phyloP scores from a whole-genome alignment of 1,284 basidiomycete genomes.

The Neonothopanus nambi region DNA sequence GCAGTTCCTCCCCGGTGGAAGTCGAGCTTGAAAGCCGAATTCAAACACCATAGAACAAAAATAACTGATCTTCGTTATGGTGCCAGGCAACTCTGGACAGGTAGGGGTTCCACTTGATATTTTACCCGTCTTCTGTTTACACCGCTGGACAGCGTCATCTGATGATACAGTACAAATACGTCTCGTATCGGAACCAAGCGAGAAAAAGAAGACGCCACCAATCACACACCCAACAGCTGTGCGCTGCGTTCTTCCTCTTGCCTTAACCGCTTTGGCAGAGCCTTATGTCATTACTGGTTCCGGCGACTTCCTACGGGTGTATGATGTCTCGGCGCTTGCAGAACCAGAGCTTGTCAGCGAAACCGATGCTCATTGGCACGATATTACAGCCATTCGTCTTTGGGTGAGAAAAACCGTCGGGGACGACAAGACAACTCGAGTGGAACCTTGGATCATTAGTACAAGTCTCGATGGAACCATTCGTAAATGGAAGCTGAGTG shows the following conservation, averaged over 20 bases:
- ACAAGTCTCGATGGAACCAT: constrained; percentile 85
- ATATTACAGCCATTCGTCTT: constrained; percentile 71
- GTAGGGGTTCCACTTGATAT: constrained; percentile 41
- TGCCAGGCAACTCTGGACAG: constrained; percentile 80
- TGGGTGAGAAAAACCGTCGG: constrained; percentile 61
- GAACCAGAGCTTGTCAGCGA: constrained; percentile 67
- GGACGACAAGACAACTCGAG: constrained; percentile 42
- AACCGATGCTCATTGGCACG: constrained; percentile 86
- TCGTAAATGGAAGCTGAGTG: constrained; percentile 76
- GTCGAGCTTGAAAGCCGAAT: constrained; percentile 52
- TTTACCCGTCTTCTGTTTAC: not conserved
- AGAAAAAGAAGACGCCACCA: constrained; percentile 40
- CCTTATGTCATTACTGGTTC: constrained; percentile 78
- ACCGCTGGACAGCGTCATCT: constrained; percentile 63
- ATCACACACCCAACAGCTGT: constrained; percentile 71
- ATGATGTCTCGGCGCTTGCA: constrained; percentile 62
- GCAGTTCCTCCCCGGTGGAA: constrained; percentile 51
- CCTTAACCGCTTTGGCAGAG: constrained; percentile 57
- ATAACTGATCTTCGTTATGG: constrained; percentile 73
- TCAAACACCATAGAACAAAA: constrained; percentile 76
- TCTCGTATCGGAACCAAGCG: constrained; percentile 33
- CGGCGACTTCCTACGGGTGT: constrained; percentile 79
- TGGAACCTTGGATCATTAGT: constrained; percentile 80
- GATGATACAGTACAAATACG: constrained; percentile 80
- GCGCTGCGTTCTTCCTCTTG: constrained; percentile 70